These are phyloP conservation scores for Acorus calamus DNA, from an alignment of 106 monocot species.

Conservation along the genomic window DNA sequence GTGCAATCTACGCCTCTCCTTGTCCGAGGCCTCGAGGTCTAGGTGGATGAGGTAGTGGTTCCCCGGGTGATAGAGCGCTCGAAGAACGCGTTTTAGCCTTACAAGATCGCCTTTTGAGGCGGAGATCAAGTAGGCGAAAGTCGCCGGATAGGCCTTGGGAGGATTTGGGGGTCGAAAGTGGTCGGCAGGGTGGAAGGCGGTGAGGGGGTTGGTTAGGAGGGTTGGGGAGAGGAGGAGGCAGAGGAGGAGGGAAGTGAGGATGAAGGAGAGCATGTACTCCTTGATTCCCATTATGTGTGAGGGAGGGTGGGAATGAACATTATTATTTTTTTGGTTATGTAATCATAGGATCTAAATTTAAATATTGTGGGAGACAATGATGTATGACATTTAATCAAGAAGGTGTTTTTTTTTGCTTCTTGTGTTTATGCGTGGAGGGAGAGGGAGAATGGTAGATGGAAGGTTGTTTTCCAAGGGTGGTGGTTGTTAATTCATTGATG, in stretches of 20 bases:
- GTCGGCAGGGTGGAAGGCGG: slow-evolving; percentile 1
- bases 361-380: too few species aligned
- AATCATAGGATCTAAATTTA: too few species aligned
- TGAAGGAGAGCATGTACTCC: slow-evolving; percentile 34
- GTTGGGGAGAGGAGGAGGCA: slow-evolving; percentile 52
- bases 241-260: slow-evolving; percentile 45
- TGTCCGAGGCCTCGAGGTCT: slow-evolving; percentile 41
- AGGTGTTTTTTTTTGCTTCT: too few species aligned
- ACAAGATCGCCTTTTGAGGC: slow-evolving; percentile 62
- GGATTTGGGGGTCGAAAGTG: not conserved
- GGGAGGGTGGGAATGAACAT: not conserved
- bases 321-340: too few species aligned
- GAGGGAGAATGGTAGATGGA: slow-evolving; percentile 1
- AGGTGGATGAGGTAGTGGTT: slow-evolving; percentile 82
- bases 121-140: slow-evolving; percentile 85
- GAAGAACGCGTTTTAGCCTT: slow-evolving; percentile 34
- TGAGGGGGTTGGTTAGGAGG: slow-evolving; percentile 15
- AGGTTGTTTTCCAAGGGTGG: slow-evolving; percentile 7
- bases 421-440: not conserved
- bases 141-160: slow-evolving; percentile 32
- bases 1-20: slow-evolving; percentile 26
- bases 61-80: slow-evolving; percentile 71
- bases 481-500: slow-evolving; percentile 1
- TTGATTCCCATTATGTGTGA: slow-evolving; percentile 45
- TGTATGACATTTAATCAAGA: too few species aligned